A percentile compares a stretch with the other conserved stretches of the same genome.
These are phyloP conservation scores for Scutellaria barbata DNA, from an alignment of 257 asterid genomes.

Conservation along the genomic window DNA sequence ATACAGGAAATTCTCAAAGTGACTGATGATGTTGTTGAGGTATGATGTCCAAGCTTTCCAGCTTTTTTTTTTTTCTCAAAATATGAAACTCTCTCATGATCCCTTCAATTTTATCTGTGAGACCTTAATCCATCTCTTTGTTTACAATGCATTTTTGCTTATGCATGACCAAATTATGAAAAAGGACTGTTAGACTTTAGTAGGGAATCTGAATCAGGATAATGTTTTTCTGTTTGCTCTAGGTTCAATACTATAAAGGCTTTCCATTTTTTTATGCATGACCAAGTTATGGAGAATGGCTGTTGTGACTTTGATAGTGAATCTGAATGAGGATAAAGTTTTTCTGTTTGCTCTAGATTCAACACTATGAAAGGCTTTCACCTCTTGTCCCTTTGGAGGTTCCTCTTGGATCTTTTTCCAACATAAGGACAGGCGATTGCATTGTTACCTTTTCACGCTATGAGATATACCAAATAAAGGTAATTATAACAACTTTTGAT, in stretches of 20 bases:
- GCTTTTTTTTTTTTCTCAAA: background rate
- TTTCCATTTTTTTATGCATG: conserved; percentile 43
- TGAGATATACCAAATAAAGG: conserved; percentile 79
- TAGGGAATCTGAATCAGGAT: conserved; percentile 11
- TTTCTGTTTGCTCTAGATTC: conserved; percentile 59
- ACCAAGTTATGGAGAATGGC: conserved; percentile 1
- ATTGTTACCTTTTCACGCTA: conserved; percentile 89
- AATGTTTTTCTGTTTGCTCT: too few species aligned
- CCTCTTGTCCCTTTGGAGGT: conserved; percentile 81
- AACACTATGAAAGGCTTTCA: conserved; percentile 89
- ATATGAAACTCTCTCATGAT: background rate
- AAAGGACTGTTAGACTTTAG: background rate
- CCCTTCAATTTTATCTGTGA: conserved; percentile 7
- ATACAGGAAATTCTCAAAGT: conserved; percentile 83
- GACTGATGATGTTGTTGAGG: conserved; percentile 78
- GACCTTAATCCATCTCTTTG: background rate
- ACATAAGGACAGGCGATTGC: conserved; percentile 84
- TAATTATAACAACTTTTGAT: conserved; percentile 34
- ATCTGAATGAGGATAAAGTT: conserved; percentile 10
- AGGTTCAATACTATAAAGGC: conserved; percentile 92
- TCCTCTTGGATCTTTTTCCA: conserved; percentile 77
- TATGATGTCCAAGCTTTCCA: conserved; percentile 35
- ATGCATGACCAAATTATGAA: conserved; percentile 16
- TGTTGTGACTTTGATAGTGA: conserved; percentile 5
- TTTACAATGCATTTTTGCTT: conserved; percentile 1